Base-by-base conservation (phyloP, 176 grass and related monocot genomes). In the Aegilops umbellulata region DNA sequence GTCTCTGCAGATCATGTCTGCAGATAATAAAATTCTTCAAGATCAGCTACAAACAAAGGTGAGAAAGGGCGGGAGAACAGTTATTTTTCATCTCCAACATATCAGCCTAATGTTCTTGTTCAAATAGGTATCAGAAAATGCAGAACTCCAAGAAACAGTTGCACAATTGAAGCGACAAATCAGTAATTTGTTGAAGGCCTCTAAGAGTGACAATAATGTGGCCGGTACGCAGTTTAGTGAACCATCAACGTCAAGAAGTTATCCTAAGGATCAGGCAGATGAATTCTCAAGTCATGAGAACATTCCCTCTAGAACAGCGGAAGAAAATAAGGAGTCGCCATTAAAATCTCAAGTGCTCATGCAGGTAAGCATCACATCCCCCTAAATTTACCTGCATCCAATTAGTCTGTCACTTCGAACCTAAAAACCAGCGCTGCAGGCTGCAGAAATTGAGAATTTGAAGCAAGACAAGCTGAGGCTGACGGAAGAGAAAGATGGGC, bases 1-100 rank as follows among this genome's bases (percentile, higher is more conserved):
- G 9, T 74, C 87, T 95, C 6, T 86, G 22, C 74, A 98, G 96
- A 98, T 98, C 70, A 98, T 95, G 91, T 95, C 96, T 83, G 96
- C 96, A 34, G 96, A 98, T 87, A 98, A 98, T 88, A 95, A 94
- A 84, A 89, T 98, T 88, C 96, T 98, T 84, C 96, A 98, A 91
- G 93, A 98, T 60, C 96, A 98, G 75, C 84, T 98, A 34, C 93
- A 95, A 86, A 75, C 84, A 77, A 98, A 98, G 96, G 96, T 95
- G 70, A 83, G 86, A 76, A 61, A 73, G 2, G 36, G 39, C 55
- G 30, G 39, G 73, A 44, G 63, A 51, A 63, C 42, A 76, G 49
- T 46, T 81, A 3, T 79, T 72, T 82, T 88, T 12, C 2, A 44
- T 91, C 32, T 58, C 65, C 78, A 86, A 65, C 72, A 84, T 65